These are phyloP conservation scores for Paratinospora sagittata DNA, from an alignment of 164 flowering plant genomes.

Conservation along the genomic window DNA sequence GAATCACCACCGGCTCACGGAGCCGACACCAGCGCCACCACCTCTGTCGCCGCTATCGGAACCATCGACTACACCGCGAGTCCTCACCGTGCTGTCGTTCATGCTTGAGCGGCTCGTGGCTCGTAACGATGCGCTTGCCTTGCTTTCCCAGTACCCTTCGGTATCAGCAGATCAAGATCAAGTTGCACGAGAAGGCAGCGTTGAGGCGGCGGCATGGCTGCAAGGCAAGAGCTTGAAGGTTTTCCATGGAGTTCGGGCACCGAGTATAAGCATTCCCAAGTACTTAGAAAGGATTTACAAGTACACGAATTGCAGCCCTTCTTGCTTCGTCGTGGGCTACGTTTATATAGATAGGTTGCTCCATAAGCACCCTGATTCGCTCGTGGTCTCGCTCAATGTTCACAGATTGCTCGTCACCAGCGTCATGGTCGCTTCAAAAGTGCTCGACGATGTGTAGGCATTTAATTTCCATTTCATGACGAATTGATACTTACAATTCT, in stretches of 20 bases:
- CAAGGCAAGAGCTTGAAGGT: conserved; percentile 42
- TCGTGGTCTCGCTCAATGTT: conserved; percentile 67
- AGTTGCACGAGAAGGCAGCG: too few species aligned
- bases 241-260: conserved; percentile 79
- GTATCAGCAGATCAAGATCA: too few species aligned
- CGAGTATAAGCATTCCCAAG: conserved; percentile 64
- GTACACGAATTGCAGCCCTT: conserved; percentile 81
- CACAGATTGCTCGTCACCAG: conserved; percentile 82
- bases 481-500: neutral
- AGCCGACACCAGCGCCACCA: conserved; percentile 21
- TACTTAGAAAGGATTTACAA: conserved; percentile 85
- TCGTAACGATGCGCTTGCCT: conserved; percentile 53
- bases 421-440: conserved; percentile 89
- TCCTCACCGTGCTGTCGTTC: conserved; percentile 46
- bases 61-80: conserved; percentile 48
- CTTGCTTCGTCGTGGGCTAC: conserved; percentile 86
- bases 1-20: too few species aligned
- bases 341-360: conserved; percentile 75
- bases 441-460: conserved; percentile 85
- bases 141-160: too few species aligned
- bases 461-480: too few species aligned
- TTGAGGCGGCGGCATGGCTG: conserved; percentile 14
- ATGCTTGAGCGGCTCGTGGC: conserved; percentile 69
- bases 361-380: conserved; percentile 70
- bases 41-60: conserved; percentile 22